Evolutionary conservation across 805 yeast species (phyloP).

Genomic region (Metschnikowia baotianmanensis): DNA sequence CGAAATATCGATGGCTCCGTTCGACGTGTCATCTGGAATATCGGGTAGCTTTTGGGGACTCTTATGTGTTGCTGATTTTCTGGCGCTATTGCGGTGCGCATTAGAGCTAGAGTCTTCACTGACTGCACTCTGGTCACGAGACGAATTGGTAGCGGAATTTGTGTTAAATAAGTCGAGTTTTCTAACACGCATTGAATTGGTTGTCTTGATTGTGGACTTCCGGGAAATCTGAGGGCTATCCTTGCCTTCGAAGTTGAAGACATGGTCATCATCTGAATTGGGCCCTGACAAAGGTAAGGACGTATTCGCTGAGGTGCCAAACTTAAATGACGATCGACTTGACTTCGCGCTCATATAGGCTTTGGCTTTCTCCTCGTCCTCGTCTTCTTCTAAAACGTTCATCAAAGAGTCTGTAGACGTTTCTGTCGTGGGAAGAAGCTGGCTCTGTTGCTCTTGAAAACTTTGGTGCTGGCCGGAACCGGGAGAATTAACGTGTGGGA

Average conservation of each 20-base stretch:
- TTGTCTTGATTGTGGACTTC: slow-evolving; percentile 38
- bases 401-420: slow-evolving; percentile 17
- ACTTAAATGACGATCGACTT: slow-evolving; percentile 1
- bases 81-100: no score
- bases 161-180: slow-evolving; percentile 35
- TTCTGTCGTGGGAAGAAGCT: slow-evolving; percentile 3
- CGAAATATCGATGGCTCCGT: slow-evolving; percentile 2
- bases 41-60: not conserved
- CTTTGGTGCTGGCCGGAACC: not conserved
- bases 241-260: slow-evolving; percentile 33
- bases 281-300: slow-evolving; percentile 4
- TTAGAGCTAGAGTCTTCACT: no score
- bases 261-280: slow-evolving; percentile 22
- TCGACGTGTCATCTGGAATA: not conserved
- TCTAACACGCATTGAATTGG: slow-evolving; percentile 41
- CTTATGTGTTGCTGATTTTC: no score
- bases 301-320: not conserved
- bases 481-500: not conserved
- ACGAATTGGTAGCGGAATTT: not conserved
- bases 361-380: slow-evolving; percentile 10
- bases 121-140: no score
- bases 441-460: not conserved
- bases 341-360: not conserved
- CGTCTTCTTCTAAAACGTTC: slow-evolving; percentile 21
- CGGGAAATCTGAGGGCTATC: slow-evolving; percentile 32